These are phyloP conservation scores for Colletotrichum karsti DNA, from an alignment of 2,329 filamentous ascomycete genomes.

Conservation along the genomic window DNA sequence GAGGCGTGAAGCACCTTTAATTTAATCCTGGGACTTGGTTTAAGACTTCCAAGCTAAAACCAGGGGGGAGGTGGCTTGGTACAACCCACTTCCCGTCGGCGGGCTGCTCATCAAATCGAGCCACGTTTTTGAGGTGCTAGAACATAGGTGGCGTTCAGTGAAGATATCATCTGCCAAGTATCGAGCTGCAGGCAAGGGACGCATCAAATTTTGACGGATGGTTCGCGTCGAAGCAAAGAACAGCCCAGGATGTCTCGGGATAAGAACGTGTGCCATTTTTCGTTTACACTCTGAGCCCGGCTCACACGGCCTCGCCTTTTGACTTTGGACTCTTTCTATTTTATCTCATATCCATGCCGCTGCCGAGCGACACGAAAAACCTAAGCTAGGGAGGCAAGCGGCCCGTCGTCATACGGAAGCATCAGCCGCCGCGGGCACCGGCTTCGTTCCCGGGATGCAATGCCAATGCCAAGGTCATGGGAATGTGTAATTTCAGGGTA, in stretches of 20 bases:
- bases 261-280: neutral
- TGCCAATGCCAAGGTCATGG: neutral
- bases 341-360: neutral
- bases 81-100: conserved; percentile 12
- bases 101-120: neutral
- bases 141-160: neutral
- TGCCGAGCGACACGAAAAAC: neutral
- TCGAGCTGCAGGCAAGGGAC: no score
- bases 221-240: neutral
- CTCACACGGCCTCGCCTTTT: neutral
- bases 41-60: neutral
- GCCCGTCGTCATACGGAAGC: neutral
- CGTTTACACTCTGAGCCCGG: neutral
- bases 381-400: neutral
- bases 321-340: neutral
- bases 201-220: neutral
- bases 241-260: neutral
- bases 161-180: no score
- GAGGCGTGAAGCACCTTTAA: conserved; percentile 5
- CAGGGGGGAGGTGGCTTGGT: neutral
- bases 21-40: neutral
- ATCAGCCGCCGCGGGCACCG: conserved; percentile 1
- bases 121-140: neutral
- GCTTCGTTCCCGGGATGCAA: conserved; percentile 1
- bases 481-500: conserved; percentile 24